Conservation (phyloP, 2,329 filamentous ascomycete genomes). For the Epichloe scottii region DNA sequence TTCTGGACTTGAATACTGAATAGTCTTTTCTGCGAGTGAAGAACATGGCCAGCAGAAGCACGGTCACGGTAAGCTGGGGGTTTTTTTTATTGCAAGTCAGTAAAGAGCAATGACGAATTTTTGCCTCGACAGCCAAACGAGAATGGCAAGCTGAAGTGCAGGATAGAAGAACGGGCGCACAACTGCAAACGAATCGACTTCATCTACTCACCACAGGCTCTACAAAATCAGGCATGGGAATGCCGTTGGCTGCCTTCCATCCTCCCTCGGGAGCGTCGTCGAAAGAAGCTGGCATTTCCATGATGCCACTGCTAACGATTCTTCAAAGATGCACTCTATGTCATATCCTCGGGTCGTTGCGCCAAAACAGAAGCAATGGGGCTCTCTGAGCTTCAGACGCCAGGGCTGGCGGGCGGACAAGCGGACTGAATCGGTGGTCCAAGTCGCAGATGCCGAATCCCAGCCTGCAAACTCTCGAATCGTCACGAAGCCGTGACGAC, state of each 20-base stretch:
- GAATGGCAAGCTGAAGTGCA: too few species aligned
- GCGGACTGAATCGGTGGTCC: background rate
- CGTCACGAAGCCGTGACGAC: too few species aligned
- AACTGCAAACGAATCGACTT: background rate
- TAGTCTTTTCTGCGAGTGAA: slow-evolving; percentile 23
- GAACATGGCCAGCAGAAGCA: slow-evolving; percentile 25
- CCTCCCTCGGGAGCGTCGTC: slow-evolving; percentile 12
- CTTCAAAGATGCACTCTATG: background rate
- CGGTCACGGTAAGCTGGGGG: slow-evolving; percentile 22
- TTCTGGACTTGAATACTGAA: slow-evolving; percentile 16
- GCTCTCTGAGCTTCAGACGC: too few species aligned
- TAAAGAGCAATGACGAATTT: background rate
- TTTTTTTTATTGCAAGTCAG: background rate
- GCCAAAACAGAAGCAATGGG: background rate
- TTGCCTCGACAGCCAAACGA: too few species aligned
- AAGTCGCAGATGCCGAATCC: background rate
- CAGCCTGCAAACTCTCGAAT: too few species aligned
- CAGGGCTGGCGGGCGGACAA: too few species aligned
- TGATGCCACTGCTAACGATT: background rate
- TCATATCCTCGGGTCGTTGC: background rate
- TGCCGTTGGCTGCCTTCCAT: slow-evolving; percentile 14
- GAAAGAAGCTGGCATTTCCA: slow-evolving; percentile 1
- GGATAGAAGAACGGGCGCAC: too few species aligned
- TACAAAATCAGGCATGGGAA: slow-evolving; percentile 21
- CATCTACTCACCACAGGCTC: slow-evolving; percentile 18